These are phyloP conservation scores for Aspergillus novofumigatus DNA, from an alignment of 2,329 filamentous ascomycete genomes.

Conservation along the genomic window DNA sequence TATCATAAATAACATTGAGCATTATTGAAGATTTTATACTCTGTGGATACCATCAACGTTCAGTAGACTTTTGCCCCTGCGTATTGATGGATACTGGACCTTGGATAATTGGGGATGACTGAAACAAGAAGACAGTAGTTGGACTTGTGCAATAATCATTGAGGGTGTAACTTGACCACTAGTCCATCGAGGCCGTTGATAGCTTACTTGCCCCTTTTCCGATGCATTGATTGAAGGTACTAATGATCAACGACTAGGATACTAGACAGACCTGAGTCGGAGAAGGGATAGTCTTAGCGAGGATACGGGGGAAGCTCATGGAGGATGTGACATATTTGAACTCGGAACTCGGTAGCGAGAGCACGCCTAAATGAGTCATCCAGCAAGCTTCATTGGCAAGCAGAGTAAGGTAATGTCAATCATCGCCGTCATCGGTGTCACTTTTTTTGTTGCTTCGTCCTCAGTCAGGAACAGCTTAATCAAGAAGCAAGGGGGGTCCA, in stretches of 20 bases:
- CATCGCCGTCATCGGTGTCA: too few relatives aligned
- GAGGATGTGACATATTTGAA: neutral
- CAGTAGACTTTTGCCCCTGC: neutral
- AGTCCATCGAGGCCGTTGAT: neutral
- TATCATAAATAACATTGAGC: constrained; percentile 5
- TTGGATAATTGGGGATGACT: constrained; percentile 5
- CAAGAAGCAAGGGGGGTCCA: neutral
- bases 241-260: neutral
- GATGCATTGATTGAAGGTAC: neutral
- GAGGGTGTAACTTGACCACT: constrained; percentile 3
- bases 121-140: constrained; percentile 3
- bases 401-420: too few relatives aligned
- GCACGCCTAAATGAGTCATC: too few relatives aligned
- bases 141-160: constrained; percentile 9
- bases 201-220: neutral
- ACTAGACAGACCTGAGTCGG: neutral
- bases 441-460: too few relatives aligned
- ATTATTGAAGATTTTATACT: neutral
- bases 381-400: too few relatives aligned
- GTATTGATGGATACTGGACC: neutral
- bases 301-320: too few relatives aligned
- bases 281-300: neutral
- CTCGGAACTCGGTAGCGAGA: neutral
- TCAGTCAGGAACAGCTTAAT: too few relatives aligned
- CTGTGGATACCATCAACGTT: neutral